Evolutionary conservation across 1,284 basidiomycete genomes (phyloP).

Genomic region (Sparassis latifolia): DNA sequence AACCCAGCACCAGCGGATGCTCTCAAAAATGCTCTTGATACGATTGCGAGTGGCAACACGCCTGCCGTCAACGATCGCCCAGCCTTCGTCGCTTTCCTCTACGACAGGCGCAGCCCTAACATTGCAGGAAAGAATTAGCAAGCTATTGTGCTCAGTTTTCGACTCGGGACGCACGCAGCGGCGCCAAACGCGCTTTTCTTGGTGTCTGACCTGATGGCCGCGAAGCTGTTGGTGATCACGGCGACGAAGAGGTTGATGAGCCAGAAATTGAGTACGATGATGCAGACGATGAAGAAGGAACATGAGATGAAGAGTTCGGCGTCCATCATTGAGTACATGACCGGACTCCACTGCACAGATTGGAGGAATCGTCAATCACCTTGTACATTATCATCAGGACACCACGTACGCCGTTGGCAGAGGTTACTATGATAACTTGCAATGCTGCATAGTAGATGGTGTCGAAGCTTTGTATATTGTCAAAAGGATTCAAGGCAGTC

Average conservation of each 20-base stretch:
- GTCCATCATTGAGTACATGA: conserved; percentile 92
- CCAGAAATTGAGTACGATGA: conserved; percentile 90
- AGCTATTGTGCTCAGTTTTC: not conserved
- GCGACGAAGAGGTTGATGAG: conserved; percentile 94
- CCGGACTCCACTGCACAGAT: conserved; percentile 52
- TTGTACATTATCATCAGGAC: not conserved
- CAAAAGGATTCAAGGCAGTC: conserved; percentile 57
- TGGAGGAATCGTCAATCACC: too few relatives aligned
- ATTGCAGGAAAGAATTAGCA: conserved; percentile 22
- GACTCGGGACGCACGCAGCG: conserved; percentile 40
- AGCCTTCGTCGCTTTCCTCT: conserved; percentile 53
- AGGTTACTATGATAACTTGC: conserved; percentile 84
- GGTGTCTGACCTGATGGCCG: conserved; percentile 83
- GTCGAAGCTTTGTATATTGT: conserved; percentile 80
- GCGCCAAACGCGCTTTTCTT: conserved; percentile 93
- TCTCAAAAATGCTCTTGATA: conserved; percentile 50
- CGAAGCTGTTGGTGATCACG: conserved; percentile 94
- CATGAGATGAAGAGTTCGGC: conserved; percentile 87
- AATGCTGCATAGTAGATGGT: conserved; percentile 80
- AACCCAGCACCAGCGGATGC: conserved; percentile 74
- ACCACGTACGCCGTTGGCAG: conserved; percentile 61
- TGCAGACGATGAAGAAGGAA: conserved; percentile 83
- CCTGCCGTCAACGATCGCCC: conserved; percentile 43
- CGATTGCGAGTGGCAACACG: conserved; percentile 37
- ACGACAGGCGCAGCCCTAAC: conserved; percentile 34